Conservation (phyloP, 2,329 filamentous ascomycete genomes). For the Botryotinia globosa region DNA sequence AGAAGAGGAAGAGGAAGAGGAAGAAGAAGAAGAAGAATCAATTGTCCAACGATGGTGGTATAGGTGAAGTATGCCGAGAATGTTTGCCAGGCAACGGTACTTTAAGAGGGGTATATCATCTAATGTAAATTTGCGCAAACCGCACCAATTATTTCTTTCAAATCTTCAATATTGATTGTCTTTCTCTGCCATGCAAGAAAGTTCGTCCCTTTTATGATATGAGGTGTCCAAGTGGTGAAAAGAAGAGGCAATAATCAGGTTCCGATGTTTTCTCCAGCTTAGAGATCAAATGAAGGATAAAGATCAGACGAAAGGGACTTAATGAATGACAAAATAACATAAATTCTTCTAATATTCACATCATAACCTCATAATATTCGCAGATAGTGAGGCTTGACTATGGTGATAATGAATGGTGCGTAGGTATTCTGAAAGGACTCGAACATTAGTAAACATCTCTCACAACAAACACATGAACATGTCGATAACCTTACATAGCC, state of each 20-base stretch:
- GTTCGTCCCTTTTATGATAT: neutral
- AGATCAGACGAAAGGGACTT: neutral
- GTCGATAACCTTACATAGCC: slow-evolving; percentile 1
- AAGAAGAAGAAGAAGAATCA: slow-evolving; percentile 3
- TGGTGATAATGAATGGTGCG: slow-evolving; percentile 1
- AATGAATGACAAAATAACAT: slow-evolving; percentile 1
- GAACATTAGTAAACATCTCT: slow-evolving; percentile 13
- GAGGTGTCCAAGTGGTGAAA: neutral
- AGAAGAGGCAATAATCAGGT: slow-evolving; percentile 1
- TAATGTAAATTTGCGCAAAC: neutral
- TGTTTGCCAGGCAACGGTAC: slow-evolving; percentile 23
- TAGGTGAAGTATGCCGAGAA: slow-evolving; percentile 12
- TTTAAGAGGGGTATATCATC: neutral
- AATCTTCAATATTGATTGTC: neutral
- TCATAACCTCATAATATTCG: neutral
- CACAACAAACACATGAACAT: slow-evolving; percentile 5
- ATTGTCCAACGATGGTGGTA: slow-evolving; percentile 3
- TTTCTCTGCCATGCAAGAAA: neutral
- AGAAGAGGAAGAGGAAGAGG: slow-evolving; percentile 14
- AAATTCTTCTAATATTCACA: neutral
- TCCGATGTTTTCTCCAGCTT: neutral
- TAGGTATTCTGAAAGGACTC: slow-evolving; percentile 3
- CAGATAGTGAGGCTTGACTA: slow-evolving; percentile 4
- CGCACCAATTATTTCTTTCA: neutral
- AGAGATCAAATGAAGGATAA: slow-evolving; percentile 1